phyloP scores from a whole-genome alignment of 495 filamentous ascomycete species.

The Xylaria cubensis region DNA sequence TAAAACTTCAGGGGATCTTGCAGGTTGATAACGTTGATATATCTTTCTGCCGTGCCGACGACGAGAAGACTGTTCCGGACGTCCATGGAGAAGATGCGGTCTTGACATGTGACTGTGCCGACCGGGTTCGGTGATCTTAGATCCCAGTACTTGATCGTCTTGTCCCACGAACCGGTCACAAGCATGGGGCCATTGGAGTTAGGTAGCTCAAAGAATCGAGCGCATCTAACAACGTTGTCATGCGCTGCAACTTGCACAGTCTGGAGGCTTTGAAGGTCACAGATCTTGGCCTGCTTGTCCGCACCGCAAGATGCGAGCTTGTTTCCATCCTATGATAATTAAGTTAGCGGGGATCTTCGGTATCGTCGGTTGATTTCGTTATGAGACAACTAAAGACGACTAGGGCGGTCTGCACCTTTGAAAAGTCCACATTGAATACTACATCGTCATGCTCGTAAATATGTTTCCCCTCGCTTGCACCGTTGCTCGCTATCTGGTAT shows the following conservation, averaged over 20 bases:
- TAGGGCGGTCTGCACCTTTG: conserved; percentile 65
- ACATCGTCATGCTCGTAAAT: conserved; percentile 78
- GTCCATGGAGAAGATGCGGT: conserved; percentile 89
- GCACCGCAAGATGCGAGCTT: conserved; percentile 78
- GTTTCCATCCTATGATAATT: conserved; percentile 51
- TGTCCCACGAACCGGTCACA: conserved; percentile 90
- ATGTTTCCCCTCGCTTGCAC: conserved; percentile 77
- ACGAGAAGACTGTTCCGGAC: conserved; percentile 79
- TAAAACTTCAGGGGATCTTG: conserved; percentile 74
- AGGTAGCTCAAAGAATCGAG: conserved; percentile 70
- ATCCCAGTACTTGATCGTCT: conserved; percentile 91
- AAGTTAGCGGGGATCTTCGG: conserved; percentile 21
- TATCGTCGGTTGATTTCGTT: background rate
- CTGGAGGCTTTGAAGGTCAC: conserved; percentile 67
- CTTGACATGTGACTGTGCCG: conserved; percentile 69
- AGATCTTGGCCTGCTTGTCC: conserved; percentile 77
- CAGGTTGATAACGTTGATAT: conserved; percentile 86
- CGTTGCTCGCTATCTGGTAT: conserved; percentile 79
- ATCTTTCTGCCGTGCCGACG: conserved; percentile 83
- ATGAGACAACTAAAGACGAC: background rate
- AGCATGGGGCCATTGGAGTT: conserved; percentile 64
- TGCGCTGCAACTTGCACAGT: conserved; percentile 73
- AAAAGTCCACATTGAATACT: conserved; percentile 81
- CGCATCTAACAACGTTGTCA: conserved; percentile 72
- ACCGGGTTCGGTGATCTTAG: conserved; percentile 67